phyloP scores from a whole-genome alignment of 2,329 filamentous ascomycete species.

The Penicillium glabrum region DNA sequence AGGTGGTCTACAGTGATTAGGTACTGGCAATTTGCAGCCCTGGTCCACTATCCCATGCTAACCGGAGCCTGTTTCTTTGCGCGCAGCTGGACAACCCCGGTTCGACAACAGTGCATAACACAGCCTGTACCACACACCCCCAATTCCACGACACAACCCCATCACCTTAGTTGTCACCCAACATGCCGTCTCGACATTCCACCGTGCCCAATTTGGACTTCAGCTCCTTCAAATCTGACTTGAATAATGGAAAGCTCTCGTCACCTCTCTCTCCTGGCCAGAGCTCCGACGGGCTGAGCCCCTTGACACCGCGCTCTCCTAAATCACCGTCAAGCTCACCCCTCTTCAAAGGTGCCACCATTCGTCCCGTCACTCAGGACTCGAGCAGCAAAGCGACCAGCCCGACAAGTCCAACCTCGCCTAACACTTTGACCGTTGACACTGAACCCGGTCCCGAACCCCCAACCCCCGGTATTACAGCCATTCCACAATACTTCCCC shows the following conservation, averaged over 20 bases:
- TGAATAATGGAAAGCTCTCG: conserved; percentile 28
- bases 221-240: conserved; percentile 31
- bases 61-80: background rate
- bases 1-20: conserved; percentile 8
- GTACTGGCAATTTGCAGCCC: conserved; percentile 12
- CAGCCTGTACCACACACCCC: background rate
- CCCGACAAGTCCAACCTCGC: conserved; percentile 30
- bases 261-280: conserved; percentile 36
- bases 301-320: conserved; percentile 39
- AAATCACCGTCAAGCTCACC: conserved; percentile 39
- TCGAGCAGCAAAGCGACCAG: conserved; percentile 31
- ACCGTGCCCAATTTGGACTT: conserved; percentile 40
- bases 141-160: background rate
- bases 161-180: conserved; percentile 13
- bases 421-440: conserved; percentile 21
- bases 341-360: conserved; percentile 39
- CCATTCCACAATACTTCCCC: conserved; percentile 47
- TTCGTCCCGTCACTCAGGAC: conserved; percentile 42
- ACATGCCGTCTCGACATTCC: conserved; percentile 39
- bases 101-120: background rate
- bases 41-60: conserved; percentile 7
- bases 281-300: conserved; percentile 36
- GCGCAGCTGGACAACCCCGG: background rate
- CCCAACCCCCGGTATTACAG: conserved; percentile 44
- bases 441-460: conserved; percentile 28